These are phyloP conservation scores for Zygoascus flipseniorum DNA, from an alignment of 805 yeast genomes.

Conservation along the genomic window DNA sequence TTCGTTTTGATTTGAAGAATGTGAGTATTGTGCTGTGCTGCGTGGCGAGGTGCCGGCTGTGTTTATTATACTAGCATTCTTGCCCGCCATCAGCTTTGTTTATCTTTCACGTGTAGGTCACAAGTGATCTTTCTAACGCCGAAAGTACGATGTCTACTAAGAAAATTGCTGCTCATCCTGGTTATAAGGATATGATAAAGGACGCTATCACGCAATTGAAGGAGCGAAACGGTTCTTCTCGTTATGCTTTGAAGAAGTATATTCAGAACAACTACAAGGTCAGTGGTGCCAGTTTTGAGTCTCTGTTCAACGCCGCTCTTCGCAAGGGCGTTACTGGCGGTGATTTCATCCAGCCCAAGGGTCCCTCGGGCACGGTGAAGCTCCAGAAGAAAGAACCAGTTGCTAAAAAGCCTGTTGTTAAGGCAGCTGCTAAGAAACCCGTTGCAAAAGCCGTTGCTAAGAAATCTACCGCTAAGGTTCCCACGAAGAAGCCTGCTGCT, in stretches of 20 bases:
- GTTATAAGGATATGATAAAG: slow-evolving; percentile 46
- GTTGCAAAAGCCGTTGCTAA: slow-evolving; percentile 34
- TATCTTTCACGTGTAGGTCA: not conserved
- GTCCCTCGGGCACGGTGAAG: slow-evolving; percentile 82
- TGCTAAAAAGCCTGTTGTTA: slow-evolving; percentile 27
- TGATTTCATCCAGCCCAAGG: slow-evolving; percentile 63
- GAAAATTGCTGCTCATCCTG: not conserved
- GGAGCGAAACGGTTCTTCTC: slow-evolving; percentile 70
- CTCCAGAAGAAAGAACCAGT: slow-evolving; percentile 36
- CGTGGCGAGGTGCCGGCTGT: not conserved
- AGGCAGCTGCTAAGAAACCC: slow-evolving; percentile 16
- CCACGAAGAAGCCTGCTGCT: slow-evolving; percentile 23
- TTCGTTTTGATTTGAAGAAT: not conserved
- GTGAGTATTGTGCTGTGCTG: not conserved
- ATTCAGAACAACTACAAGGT: slow-evolving; percentile 55
- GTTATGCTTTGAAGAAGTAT: slow-evolving; percentile 82
- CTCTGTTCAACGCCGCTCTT: slow-evolving; percentile 65
- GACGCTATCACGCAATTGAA: slow-evolving; percentile 63
- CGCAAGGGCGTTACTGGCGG: slow-evolving; percentile 76
- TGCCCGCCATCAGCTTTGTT: slow-evolving; percentile 23
- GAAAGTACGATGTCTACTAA: slow-evolving; percentile 3
- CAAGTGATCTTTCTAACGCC: slow-evolving; percentile 7
- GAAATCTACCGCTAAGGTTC: slow-evolving; percentile 29
- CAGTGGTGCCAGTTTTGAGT: slow-evolving; percentile 58
- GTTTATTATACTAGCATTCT: slow-evolving; percentile 18